phyloP scores from a whole-genome alignment of 306 rosid genomes.

The Quillaja saponaria region DNA sequence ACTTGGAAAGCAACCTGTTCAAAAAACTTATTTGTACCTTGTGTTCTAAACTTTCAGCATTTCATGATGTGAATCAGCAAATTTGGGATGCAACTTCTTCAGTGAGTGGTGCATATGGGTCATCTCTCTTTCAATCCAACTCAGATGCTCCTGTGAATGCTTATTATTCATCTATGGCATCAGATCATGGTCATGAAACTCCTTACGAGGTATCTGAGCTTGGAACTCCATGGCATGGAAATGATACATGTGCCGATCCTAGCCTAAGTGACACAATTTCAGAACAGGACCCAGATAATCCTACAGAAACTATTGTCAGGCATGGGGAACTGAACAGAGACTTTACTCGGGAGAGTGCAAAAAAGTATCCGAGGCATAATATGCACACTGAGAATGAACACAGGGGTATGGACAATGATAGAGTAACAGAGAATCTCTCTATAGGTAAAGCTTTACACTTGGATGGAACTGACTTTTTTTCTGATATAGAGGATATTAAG shows the following conservation, averaged over 20 bases:
- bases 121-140: constrained; percentile 40
- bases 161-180: constrained; percentile 47
- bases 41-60: constrained; percentile 54
- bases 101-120: constrained; percentile 35
- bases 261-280: constrained; percentile 36
- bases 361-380: constrained; percentile 31
- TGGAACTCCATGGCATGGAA: constrained; percentile 52
- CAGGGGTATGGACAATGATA: constrained; percentile 27
- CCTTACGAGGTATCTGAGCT: constrained; percentile 58
- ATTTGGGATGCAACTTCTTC: constrained; percentile 50
- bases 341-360: constrained; percentile 28
- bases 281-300: constrained; percentile 41
- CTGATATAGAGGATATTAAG: constrained; percentile 36
- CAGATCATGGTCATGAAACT: constrained; percentile 56
- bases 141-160: constrained; percentile 47
- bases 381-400: background rate
- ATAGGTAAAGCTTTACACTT: constrained; percentile 46
- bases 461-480: constrained; percentile 63
- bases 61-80: constrained; percentile 47
- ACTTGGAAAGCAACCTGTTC: background rate
- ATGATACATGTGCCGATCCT: constrained; percentile 41
- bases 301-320: constrained; percentile 31
- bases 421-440: constrained; percentile 33
- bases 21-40: background rate
- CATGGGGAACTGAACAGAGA: constrained; percentile 39